A percentile compares a stretch with the other conserved stretches of the same genome.
These are phyloP conservation scores for Mycena haematopus DNA, from an alignment of 768 basidiomycete species.

Conservation along the genomic window DNA sequence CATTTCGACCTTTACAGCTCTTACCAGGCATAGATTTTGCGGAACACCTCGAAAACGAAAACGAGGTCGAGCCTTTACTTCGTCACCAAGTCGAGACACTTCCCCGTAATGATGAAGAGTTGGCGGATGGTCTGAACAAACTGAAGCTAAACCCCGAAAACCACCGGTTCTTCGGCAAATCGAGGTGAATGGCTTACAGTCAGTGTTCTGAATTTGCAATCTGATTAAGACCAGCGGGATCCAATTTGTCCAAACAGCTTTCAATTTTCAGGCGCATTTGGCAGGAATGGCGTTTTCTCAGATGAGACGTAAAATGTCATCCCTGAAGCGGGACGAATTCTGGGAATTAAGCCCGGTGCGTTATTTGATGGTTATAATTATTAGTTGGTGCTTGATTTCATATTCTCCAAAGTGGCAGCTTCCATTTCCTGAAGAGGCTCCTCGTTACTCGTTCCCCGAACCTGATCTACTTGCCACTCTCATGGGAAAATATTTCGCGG, in stretches of 20 bases:
- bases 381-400: background rate
- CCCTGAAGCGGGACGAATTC: slow-evolving; percentile 49
- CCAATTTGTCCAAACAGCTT: slow-evolving; percentile 58
- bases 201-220: background rate
- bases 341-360: slow-evolving; percentile 55
- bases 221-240: slow-evolving; percentile 45
- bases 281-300: background rate
- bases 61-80: slow-evolving; percentile 31
- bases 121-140: slow-evolving; percentile 35
- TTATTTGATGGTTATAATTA: slow-evolving; percentile 15
- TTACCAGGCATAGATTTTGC: slow-evolving; percentile 71
- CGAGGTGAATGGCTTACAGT: slow-evolving; percentile 26
- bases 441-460: slow-evolving; percentile 54
- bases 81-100: slow-evolving; percentile 37
- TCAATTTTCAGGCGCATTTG: slow-evolving; percentile 52
- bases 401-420: slow-evolving; percentile 2
- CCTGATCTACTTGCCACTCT: slow-evolving; percentile 58
- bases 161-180: slow-evolving; percentile 57
- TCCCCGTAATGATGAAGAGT: slow-evolving; percentile 45
- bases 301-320: slow-evolving; percentile 28
- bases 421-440: slow-evolving; percentile 28
- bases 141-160: slow-evolving; percentile 46
- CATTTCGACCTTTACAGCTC: slow-evolving; percentile 30
- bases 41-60: slow-evolving; percentile 55
- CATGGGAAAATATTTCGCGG: slow-evolving; percentile 61